Evolutionary conservation across 108 stramenopile species (phyloP).

Genomic region (Discostella stelligeroides): DNA sequence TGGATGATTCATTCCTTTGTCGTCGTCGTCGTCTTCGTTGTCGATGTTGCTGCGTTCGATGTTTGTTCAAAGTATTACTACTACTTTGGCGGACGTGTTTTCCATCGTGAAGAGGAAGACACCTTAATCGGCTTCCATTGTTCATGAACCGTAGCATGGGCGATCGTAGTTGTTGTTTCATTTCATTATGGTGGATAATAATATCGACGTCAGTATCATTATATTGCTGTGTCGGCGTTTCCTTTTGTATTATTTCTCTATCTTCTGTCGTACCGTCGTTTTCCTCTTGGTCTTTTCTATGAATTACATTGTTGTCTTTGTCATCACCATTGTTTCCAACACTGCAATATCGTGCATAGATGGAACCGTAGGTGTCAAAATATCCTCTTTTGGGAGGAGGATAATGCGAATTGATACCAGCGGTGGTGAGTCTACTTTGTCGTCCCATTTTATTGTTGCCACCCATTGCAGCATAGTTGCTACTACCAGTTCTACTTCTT

Average conservation of each 20-base stretch:
- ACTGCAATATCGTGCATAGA: conserved; percentile 7
- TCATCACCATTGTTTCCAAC: neutral
- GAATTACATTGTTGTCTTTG: neutral
- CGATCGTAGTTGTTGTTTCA: neutral
- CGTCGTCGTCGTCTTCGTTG: neutral
- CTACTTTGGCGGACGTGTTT: neutral
- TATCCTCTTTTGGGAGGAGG: conserved; percentile 1
- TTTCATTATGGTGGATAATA: neutral
- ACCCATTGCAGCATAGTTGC: no score
- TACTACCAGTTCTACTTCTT: no score
- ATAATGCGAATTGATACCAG: neutral
- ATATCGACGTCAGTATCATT: neutral
- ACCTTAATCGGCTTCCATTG: no score
- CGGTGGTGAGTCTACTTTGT: neutral
- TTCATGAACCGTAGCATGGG: conserved; percentile 5
- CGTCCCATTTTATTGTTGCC: neutral
- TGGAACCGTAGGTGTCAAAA: conserved; percentile 19
- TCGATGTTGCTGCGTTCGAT: neutral
- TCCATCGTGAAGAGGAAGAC: neutral
- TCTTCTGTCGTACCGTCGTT: neutral
- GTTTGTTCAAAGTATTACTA: neutral
- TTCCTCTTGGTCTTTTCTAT: neutral
- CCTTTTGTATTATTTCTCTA: no score
- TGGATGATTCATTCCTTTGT: neutral
- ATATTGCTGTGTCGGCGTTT: neutral